These are phyloP conservation scores for Xanthoconium purpureum DNA, from an alignment of 768 basidiomycete genomes.

Conservation along the genomic window DNA sequence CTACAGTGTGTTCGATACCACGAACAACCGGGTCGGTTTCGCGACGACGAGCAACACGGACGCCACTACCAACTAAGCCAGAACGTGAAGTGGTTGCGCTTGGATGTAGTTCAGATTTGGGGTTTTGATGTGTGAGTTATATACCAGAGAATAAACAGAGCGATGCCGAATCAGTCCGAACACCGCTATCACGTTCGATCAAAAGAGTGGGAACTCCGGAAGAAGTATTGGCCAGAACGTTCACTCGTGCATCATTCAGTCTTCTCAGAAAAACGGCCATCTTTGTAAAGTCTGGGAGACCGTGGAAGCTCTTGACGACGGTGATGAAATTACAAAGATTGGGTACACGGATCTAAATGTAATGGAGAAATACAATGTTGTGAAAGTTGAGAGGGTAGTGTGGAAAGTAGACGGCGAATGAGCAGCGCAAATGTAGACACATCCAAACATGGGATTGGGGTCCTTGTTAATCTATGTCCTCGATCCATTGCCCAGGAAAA, in stretches of 20 bases:
- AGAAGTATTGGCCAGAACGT: no score
- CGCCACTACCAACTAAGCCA: constrained; percentile 29
- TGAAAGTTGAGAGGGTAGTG: constrained; percentile 8
- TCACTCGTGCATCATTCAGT: no score
- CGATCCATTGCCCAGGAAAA: constrained; percentile 35
- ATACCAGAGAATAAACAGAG: not conserved
- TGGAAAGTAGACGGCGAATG: not conserved
- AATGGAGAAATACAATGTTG: constrained; percentile 11
- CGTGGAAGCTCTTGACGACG: not conserved
- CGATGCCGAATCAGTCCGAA: not conserved
- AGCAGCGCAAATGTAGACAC: not conserved
- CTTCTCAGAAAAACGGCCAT: not conserved
- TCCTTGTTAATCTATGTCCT: constrained; percentile 31
- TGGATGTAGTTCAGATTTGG: not conserved
- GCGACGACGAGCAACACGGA: constrained; percentile 28
- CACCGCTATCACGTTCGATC: not conserved
- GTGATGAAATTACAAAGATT: constrained; percentile 8
- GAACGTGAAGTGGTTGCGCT: not conserved
- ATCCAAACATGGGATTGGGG: not conserved
- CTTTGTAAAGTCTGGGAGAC: not conserved
- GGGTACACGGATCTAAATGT: constrained; percentile 22
- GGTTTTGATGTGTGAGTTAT: not conserved
- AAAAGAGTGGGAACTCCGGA: no score
- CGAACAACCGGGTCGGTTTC: constrained; percentile 41
- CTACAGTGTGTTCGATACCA: constrained; percentile 64